Evolutionary conservation across 495 filamentous ascomycete species (phyloP).

Genomic region (Penicillium coffeae): DNA sequence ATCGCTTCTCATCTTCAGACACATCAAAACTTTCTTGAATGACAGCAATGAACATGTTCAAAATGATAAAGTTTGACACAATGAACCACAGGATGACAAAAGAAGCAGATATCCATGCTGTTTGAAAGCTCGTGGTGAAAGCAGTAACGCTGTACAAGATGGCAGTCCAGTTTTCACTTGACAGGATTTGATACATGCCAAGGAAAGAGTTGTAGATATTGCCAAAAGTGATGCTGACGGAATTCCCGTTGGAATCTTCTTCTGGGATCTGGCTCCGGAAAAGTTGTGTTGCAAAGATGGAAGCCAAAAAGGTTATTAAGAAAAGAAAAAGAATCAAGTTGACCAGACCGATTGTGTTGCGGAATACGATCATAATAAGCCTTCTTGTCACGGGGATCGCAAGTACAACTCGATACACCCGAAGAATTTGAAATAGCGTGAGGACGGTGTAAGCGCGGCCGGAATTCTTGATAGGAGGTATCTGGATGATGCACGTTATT

Average conservation of each 20-base stretch:
- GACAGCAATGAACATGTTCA: conserved; percentile 99
- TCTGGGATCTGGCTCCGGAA: conserved; percentile 80
- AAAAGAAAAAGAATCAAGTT: conserved; percentile 97
- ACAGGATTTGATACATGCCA: conserved; percentile 98
- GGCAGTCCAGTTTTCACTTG: conserved; percentile 92
- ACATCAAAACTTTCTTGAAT: conserved; percentile 99
- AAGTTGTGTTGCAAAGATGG: conserved; percentile 90
- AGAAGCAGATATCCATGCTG: conserved; percentile 89
- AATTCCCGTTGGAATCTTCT: conserved; percentile 50
- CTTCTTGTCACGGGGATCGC: conserved; percentile 81
- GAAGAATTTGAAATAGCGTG: conserved; percentile 87
- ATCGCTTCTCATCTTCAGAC: conserved; percentile 96
- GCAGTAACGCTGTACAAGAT: conserved; percentile 80
- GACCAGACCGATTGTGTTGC: conserved; percentile 85
- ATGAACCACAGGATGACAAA: conserved; percentile 97
- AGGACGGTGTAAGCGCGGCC: conserved; percentile 82
- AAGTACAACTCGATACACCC: conserved; percentile 88
- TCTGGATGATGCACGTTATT: conserved; percentile 78
- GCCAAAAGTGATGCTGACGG: conserved; percentile 69
- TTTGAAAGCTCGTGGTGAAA: conserved; percentile 56
- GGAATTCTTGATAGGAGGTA: conserved; percentile 74
- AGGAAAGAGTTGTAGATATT: conserved; percentile 94
- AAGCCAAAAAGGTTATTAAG: conserved; percentile 86
- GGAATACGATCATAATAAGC: conserved; percentile 80
- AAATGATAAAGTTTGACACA: conserved; percentile 87